These are phyloP conservation scores for Dactylonectria macrodidyma DNA, from an alignment of 2,329 filamentous ascomycete species.

Conservation along the genomic window DNA sequence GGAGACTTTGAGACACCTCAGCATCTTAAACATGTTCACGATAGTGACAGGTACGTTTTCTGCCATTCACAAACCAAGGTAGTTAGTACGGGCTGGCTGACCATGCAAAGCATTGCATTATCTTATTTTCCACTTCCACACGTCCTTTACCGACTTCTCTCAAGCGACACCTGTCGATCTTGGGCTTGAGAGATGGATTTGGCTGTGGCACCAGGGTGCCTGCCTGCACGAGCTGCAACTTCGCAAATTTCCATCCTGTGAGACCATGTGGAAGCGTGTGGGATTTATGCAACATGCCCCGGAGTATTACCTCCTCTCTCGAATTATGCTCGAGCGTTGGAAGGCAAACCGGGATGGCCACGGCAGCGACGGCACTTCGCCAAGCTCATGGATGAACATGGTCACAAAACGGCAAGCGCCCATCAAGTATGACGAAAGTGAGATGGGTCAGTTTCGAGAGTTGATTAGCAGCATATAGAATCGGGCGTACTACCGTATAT, in stretches of 20 bases:
- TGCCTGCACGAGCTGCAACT: neutral
- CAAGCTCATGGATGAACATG: neutral
- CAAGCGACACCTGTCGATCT: neutral
- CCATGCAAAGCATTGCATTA: neutral
- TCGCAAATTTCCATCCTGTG: neutral
- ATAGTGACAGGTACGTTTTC: conserved; percentile 12
- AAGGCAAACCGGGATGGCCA: neutral
- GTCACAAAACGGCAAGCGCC: neutral
- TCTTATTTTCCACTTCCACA: conserved; percentile 5
- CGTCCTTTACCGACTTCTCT: conserved; percentile 4
- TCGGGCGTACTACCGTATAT: neutral
- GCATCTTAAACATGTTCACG: conserved; percentile 16
- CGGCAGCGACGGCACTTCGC: neutral
- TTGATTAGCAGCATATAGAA: neutral
- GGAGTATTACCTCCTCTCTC: conserved; percentile 7
- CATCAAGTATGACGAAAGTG: neutral
- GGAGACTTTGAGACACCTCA: neutral
- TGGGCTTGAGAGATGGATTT: conserved; percentile 1
- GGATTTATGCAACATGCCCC: conserved; percentile 15
- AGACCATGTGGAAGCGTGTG: conserved; percentile 17
- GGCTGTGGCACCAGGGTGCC: neutral
- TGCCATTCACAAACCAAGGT: neutral
- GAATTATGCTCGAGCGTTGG: conserved; percentile 9
- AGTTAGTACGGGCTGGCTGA: neutral
- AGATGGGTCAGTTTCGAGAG: conserved; percentile 7